These are phyloP conservation scores for Alternaria gansuensis DNA, from an alignment of 2,329 filamentous ascomycete species.

Conservation along the genomic window DNA sequence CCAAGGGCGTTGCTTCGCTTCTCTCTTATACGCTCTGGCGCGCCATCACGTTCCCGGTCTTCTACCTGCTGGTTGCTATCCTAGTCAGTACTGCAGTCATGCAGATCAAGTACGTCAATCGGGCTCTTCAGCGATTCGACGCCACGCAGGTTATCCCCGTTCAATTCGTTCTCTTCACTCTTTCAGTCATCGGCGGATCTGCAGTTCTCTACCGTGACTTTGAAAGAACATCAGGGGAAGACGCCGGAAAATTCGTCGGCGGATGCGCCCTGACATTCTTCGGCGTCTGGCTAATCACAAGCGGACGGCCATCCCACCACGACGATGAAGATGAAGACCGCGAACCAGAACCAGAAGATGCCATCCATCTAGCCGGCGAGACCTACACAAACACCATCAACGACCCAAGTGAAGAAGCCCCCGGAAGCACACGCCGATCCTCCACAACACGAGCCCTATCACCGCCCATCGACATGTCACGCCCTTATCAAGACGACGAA, in stretches of 20 bases:
- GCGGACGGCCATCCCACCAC: constrained; percentile 64
- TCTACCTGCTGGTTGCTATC: constrained; percentile 82
- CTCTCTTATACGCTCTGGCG: constrained; percentile 89
- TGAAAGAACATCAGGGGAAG: constrained; percentile 76
- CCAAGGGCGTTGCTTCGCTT: constrained; percentile 95
- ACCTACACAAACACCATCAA: constrained; percentile 44
- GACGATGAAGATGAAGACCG: constrained; percentile 64
- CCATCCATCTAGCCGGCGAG: constrained; percentile 55
- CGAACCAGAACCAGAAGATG: constrained; percentile 53
- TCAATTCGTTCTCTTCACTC: constrained; percentile 95
- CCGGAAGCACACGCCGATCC: constrained; percentile 29
- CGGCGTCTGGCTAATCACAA: constrained; percentile 97
- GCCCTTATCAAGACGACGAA: constrained; percentile 28
- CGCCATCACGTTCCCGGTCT: constrained; percentile 89
- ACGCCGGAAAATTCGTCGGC: constrained; percentile 84
- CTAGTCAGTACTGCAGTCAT: constrained; percentile 86
- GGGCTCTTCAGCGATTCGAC: constrained; percentile 87
- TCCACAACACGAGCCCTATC: constrained; percentile 40
- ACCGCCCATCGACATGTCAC: constrained; percentile 37
- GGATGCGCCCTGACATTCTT: constrained; percentile 93
- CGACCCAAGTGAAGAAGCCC: constrained; percentile 16
- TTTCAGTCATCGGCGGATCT: constrained; percentile 94
- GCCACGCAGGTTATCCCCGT: constrained; percentile 98
- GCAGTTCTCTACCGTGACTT: constrained; percentile 95
- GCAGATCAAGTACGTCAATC: constrained; percentile 97